These are phyloP conservation scores for Adiantum capillusveneris DNA, from an alignment of 75 land plant species.

Conservation along the genomic window DNA sequence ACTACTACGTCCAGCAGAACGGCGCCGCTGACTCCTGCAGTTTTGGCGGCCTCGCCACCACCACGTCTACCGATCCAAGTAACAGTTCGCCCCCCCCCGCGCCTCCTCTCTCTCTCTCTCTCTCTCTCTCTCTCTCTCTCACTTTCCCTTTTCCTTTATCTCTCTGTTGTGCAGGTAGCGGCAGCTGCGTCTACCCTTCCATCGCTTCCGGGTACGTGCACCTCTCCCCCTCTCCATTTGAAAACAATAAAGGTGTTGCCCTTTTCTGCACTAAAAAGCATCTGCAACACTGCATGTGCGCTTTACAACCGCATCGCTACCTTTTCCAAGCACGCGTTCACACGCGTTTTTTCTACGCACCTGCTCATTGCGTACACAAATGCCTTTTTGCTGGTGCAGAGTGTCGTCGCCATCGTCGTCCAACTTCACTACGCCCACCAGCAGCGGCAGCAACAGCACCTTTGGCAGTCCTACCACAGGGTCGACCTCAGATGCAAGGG, in stretches of 20 bases:
- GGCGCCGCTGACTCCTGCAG: slow-evolving; percentile 10
- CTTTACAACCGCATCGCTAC: too few species aligned
- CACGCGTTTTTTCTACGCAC: too few species aligned
- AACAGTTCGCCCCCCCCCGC: slow-evolving; percentile 1
- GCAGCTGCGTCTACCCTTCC: slow-evolving; percentile 4
- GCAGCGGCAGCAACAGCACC: too few species aligned
- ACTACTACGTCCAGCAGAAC: slow-evolving; percentile 15
- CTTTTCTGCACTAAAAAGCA: too few species aligned
- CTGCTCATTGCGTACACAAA: too few species aligned
- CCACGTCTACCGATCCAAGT: slow-evolving; percentile 17
- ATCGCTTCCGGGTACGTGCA: slow-evolving; percentile 1
- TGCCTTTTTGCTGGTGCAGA: too few species aligned
- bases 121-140: neutral
- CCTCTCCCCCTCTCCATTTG: neutral
- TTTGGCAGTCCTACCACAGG: neutral
- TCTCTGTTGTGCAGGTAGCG: neutral
- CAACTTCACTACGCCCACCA: too few species aligned
- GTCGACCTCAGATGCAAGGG: too few species aligned
- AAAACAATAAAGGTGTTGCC: too few species aligned
- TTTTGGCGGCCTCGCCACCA: slow-evolving; percentile 10
- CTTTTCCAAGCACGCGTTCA: too few species aligned
- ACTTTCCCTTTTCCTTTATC: neutral
- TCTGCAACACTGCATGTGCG: too few species aligned
- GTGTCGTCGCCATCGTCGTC: too few species aligned
- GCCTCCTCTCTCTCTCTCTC: neutral